Conservation (phyloP, 164 flowering plant species). For the Stephania japonica region DNA sequence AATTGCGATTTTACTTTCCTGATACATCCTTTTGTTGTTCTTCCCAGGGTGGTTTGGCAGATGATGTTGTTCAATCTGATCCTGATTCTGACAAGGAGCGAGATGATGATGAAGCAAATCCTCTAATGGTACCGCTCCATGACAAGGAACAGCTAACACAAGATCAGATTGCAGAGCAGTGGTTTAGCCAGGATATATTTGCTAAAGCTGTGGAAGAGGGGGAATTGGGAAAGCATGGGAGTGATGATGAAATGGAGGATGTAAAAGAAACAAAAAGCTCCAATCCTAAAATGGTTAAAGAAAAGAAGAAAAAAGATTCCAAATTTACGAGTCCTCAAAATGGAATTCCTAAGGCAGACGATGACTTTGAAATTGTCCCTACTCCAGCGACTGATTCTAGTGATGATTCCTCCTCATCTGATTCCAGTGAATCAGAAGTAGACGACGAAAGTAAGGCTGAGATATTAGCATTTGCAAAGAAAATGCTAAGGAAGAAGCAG, state of each 20-base stretch:
- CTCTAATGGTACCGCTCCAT: conserved; percentile 69
- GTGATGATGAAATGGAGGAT: conserved; percentile 70
- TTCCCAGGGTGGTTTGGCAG: conserved; percentile 48
- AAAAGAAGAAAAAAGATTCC: conserved; percentile 11
- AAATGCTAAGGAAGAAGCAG: conserved; percentile 79
- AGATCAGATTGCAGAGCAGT: conserved; percentile 60
- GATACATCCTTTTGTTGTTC: conserved; percentile 4
- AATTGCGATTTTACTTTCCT: background rate
- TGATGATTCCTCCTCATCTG: conserved; percentile 53
- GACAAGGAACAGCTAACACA: conserved; percentile 48
- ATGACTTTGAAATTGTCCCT: conserved; percentile 84
- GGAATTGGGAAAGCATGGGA: conserved; percentile 33
- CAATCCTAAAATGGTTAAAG: conserved; percentile 20
- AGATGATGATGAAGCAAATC: conserved; percentile 58
- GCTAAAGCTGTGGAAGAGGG: conserved; percentile 55
- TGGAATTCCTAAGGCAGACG: conserved; percentile 33
- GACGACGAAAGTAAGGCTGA: conserved; percentile 65
- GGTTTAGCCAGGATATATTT: conserved; percentile 93
- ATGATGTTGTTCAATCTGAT: conserved; percentile 32
- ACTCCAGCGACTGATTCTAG: conserved; percentile 75
- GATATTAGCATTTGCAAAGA: conserved; percentile 74
- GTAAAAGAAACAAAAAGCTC: conserved; percentile 18
- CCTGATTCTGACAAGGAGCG: conserved; percentile 64
- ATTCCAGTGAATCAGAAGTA: conserved; percentile 47
- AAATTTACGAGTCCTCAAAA: conserved; percentile 11